Evolutionary conservation across 1,284 basidiomycete genomes (phyloP).

Genomic region (Abortiporus biennis): DNA sequence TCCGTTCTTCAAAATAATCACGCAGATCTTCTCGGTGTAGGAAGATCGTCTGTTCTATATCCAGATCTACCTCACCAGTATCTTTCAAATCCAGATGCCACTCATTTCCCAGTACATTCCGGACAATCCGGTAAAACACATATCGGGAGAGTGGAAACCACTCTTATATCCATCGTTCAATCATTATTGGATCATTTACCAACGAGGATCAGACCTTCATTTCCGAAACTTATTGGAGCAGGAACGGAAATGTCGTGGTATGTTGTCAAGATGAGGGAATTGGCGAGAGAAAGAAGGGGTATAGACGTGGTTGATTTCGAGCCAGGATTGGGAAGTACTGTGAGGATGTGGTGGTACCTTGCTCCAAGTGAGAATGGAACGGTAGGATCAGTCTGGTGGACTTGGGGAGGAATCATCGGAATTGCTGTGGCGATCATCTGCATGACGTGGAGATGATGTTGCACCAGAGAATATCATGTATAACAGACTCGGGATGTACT

Average conservation of each 20-base stretch:
- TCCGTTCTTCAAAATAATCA: conserved; percentile 46
- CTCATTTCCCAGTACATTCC: conserved; percentile 2
- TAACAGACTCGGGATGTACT: neutral
- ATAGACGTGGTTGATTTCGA: too few species aligned
- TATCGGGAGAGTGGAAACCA: neutral
- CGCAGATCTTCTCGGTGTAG: conserved; percentile 74
- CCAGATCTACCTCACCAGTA: conserved; percentile 49
- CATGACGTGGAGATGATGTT: neutral
- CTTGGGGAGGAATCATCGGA: neutral
- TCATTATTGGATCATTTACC: conserved; percentile 15
- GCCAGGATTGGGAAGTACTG: too few species aligned
- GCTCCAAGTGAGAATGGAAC: neutral
- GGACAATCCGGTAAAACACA: neutral
- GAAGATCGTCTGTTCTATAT: conserved; percentile 58
- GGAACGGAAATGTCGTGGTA: conserved; percentile 10
- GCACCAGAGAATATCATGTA: neutral
- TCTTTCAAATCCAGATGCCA: neutral
- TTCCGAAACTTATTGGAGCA: conserved; percentile 22
- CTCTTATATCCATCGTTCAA: conserved; percentile 7
- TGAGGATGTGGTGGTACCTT: neutral
- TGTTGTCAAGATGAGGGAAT: neutral
- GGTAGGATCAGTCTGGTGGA: neutral
- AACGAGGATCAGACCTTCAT: conserved; percentile 3
- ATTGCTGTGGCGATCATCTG: neutral
- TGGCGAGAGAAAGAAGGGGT: too few species aligned